phyloP scores from a whole-genome alignment of 331 rosid species.

The Quercus tomentella region DNA sequence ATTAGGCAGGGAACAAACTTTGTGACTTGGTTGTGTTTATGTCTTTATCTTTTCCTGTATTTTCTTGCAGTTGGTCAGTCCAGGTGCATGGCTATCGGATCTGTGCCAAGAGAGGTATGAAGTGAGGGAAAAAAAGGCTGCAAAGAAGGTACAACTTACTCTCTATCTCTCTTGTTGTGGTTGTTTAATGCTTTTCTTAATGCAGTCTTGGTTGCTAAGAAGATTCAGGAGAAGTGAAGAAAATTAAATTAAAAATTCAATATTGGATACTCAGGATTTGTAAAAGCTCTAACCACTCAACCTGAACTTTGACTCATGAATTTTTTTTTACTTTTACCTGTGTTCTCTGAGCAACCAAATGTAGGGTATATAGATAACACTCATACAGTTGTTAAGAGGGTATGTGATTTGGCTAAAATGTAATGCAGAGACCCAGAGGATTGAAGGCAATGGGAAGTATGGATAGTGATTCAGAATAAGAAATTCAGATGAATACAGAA shows the following conservation, averaged over 20 bases:
- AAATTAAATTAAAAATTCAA: background rate
- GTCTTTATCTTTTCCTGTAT: background rate
- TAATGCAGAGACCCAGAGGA: slow-evolving; percentile 58
- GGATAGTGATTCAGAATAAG: slow-evolving; percentile 55
- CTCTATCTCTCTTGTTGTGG: background rate
- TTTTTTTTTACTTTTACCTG: background rate
- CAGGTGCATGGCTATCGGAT: slow-evolving; percentile 58
- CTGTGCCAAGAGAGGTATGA: slow-evolving; percentile 61
- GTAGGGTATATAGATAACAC: background rate
- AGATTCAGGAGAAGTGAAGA: background rate
- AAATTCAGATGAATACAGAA: background rate
- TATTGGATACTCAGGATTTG: background rate
- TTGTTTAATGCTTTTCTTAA: background rate
- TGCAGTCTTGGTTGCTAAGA: slow-evolving; percentile 8
- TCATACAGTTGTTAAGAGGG: background rate
- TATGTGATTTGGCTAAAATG: background rate
- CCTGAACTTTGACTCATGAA: background rate
- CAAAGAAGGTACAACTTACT: slow-evolving; percentile 35
- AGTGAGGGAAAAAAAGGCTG: slow-evolving; percentile 56
- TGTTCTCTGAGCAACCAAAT: background rate
- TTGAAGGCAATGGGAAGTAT: slow-evolving; percentile 58
- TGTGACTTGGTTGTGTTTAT: background rate
- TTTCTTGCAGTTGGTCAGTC: slow-evolving; percentile 45
- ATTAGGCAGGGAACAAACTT: background rate
- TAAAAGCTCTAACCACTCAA: background rate